Evolutionary conservation across 2,329 filamentous ascomycete species (phyloP), one percentile per base, ranked within the genome.

Genomic region (Aspergillus sp.): DNA sequence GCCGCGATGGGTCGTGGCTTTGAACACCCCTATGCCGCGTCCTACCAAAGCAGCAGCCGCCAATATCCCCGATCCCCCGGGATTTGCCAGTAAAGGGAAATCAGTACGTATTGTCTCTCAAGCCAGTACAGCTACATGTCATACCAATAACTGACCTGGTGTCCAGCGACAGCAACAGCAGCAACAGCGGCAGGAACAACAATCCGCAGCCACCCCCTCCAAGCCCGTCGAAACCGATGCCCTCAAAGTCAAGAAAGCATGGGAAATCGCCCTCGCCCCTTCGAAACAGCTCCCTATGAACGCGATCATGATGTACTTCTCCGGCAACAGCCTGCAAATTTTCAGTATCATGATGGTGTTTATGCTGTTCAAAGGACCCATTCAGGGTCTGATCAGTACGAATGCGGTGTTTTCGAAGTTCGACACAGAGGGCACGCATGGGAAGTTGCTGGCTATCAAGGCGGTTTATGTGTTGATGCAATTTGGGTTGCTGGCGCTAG

Each of bases 261-360:
- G 93, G 93, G 93, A 98, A 70, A 80, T 98, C 40, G 91, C 93
- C 38, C 81, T 98, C 42, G 91, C 85, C 2, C 93, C 93, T 0
- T 85, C 93, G 52, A 98, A 98, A 74, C 83, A 85, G 65, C 77
- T 98, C 41, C 93, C 93, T 48, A 98, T 98, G 93, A 97, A 94
- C 48, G 90, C 85, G 53, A 91, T 98, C 67, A 96, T 96, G 83
- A 97, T 97, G 89, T 98, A 98, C 78, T 98, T 98, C 93, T 94
- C 91, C 30, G 93, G 93, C 61, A 98, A 97, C 73, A 89, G 88
- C 51, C 80, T 98, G 41, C 93, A 98, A 67, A 97, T 98, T 56
- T 98, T 98, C 75, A 94, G 86, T 70, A 97, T 98, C 71, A 97
- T 97, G 88, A 98, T 97, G 90, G 91, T 97, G 12, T 90, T 91